Evolutionary conservation across 345 rosid genomes (phyloP).

Genomic region (Lumnitzera racemosa): DNA sequence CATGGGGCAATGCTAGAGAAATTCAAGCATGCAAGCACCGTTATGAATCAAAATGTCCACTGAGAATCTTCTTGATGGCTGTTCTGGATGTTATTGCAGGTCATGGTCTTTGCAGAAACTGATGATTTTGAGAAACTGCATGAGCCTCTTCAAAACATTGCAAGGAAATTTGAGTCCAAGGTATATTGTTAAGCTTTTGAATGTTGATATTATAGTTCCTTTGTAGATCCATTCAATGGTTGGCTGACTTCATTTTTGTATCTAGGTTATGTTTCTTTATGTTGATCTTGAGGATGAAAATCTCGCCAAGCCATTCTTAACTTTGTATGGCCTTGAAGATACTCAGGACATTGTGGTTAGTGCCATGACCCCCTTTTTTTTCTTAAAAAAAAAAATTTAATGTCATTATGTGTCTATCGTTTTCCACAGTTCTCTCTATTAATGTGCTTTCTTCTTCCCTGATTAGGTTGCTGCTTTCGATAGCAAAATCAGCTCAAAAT

Average conservation of each 20-base stretch:
- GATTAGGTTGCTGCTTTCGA: slow-evolving; percentile 78
- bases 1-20: too few relatives aligned
- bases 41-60: neutral
- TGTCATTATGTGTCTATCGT: neutral
- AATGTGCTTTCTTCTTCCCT: slow-evolving; percentile 13
- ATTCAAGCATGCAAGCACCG: too few relatives aligned
- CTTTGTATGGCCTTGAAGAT: slow-evolving; percentile 70
- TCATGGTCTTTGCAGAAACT: slow-evolving; percentile 53
- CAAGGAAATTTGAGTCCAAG: slow-evolving; percentile 65
- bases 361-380: slow-evolving; percentile 3
- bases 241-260: slow-evolving; percentile 5
- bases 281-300: slow-evolving; percentile 65
- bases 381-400: too few relatives aligned
- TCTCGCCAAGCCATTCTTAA: slow-evolving; percentile 82
- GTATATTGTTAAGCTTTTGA: slow-evolving; percentile 19
- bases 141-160: slow-evolving; percentile 55
- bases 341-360: slow-evolving; percentile 54
- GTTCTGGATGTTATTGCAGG: slow-evolving; percentile 29
- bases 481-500: slow-evolving; percentile 53
- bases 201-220: too few relatives aligned
- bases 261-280: slow-evolving; percentile 71
- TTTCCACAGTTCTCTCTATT: slow-evolving; percentile 11
- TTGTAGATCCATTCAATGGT: neutral
- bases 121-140: slow-evolving; percentile 49
- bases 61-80: neutral